A percentile compares a stretch with the other conserved stretches of the same genome.
Conservation (phyloP, 1,139 yeast genomes). For the Zygosaccharomyces pseudobailii region DNA sequence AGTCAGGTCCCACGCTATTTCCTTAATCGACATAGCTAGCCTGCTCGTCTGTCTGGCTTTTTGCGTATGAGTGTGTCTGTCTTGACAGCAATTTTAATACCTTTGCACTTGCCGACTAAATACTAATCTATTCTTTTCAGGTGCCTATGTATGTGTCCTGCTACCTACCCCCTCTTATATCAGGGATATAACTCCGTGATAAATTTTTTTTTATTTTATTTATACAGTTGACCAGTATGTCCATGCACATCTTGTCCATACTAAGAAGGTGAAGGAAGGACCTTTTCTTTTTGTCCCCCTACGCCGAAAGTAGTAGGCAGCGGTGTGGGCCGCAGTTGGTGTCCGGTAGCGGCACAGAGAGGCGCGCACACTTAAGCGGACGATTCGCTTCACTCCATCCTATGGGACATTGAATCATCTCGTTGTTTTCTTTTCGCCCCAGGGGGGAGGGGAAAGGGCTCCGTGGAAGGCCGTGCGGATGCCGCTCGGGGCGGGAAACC, state of each 20-base stretch:
- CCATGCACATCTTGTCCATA: slow-evolving; percentile 2
- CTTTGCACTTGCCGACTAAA: neutral
- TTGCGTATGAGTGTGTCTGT: neutral
- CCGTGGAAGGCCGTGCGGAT: neutral
- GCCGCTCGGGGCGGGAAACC: neutral
- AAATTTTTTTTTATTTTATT: slow-evolving; percentile 1
- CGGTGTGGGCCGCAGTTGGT: neutral
- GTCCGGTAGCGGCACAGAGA: neutral
- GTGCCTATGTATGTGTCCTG: neutral
- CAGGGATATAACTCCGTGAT: neutral
- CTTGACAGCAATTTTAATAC: neutral
- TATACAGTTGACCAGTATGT: neutral
- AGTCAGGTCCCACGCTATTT: slow-evolving; percentile 21
- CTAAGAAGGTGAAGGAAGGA: neutral
- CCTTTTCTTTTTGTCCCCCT: slow-evolving; percentile 3
- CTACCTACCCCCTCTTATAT: neutral
- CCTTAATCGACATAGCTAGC: slow-evolving; percentile 13
- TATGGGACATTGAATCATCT: neutral
- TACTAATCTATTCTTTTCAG: neutral
- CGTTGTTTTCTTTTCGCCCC: slow-evolving; percentile 1
- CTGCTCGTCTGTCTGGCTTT: neutral
- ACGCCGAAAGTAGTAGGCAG: neutral
- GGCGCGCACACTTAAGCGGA: neutral
- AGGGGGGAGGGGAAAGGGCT: neutral
- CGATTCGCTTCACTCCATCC: neutral